Evolutionary conservation across 495 filamentous ascomycete genomes (phyloP).

Genomic region (Hypoxylon intermedium): DNA sequence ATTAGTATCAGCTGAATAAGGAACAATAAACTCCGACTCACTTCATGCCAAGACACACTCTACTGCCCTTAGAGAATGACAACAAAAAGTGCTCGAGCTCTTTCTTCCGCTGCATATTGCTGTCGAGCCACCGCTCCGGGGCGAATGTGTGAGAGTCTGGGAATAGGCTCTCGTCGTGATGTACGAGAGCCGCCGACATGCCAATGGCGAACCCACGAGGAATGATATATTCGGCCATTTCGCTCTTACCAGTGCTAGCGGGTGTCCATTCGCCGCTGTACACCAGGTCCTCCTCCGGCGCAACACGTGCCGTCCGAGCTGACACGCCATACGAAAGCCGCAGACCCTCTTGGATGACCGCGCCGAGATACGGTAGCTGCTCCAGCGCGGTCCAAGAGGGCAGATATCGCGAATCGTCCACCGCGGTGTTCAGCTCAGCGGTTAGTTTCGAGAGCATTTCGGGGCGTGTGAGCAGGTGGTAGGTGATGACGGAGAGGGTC

Average conservation of each 20-base stretch:
- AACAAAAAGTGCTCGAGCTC: conserved; percentile 32
- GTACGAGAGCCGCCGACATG: conserved; percentile 49
- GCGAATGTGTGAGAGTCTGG: conserved; percentile 50
- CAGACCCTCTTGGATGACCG: conserved; percentile 50
- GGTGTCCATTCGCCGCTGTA: conserved; percentile 32
- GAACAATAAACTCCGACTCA: conserved; percentile 6
- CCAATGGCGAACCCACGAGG: conserved; percentile 47
- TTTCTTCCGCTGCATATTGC: not conserved
- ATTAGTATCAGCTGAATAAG: not conserved
- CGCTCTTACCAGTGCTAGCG: not conserved
- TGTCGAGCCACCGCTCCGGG: conserved; percentile 55
- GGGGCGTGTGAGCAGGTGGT: conserved; percentile 47
- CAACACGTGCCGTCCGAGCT: conserved; percentile 33
- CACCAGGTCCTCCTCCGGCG: conserved; percentile 41
- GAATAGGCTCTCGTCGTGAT: conserved; percentile 54
- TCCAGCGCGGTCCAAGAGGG: conserved; percentile 30
- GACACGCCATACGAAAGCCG: conserved; percentile 52
- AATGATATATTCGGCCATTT: conserved; percentile 20
- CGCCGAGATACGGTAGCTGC: conserved; percentile 54
- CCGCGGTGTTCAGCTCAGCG: conserved; percentile 41
- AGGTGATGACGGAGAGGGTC: conserved; percentile 47
- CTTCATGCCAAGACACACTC: conserved; percentile 42
- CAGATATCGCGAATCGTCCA: conserved; percentile 20
- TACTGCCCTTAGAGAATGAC: conserved; percentile 39
- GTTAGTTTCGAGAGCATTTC: conserved; percentile 38